Conservation (phyloP, 108 stramenopile genomes). For the Skeletonema menzelii region DNA sequence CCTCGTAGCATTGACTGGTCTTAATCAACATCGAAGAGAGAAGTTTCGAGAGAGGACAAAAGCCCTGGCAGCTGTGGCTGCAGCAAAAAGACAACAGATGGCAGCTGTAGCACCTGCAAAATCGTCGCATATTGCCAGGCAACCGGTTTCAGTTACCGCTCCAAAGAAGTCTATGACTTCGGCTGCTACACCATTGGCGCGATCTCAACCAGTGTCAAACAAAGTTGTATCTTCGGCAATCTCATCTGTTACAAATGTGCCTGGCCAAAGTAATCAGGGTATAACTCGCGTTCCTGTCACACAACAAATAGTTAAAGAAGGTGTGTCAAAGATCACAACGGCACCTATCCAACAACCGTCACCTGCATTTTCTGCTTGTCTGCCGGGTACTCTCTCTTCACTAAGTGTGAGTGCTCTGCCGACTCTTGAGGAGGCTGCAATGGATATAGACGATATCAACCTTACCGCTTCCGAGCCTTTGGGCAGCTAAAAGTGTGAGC, state of each 20-base stretch:
- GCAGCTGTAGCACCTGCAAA: constrained; percentile 7
- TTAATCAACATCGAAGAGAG: constrained; percentile 64
- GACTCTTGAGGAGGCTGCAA: constrained; percentile 18
- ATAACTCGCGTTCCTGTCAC: not conserved
- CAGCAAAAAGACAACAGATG: constrained; percentile 17
- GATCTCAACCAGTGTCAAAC: not conserved
- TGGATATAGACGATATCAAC: constrained; percentile 12
- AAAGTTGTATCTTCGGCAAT: constrained; percentile 2
- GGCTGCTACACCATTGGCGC: not conserved
- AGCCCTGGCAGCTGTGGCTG: constrained; percentile 27
- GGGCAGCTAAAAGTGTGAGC: not conserved
- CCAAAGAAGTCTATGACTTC: not conserved
- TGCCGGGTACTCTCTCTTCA: constrained; percentile 1
- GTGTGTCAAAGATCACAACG: not conserved
- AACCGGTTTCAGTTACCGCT: constrained; percentile 1
- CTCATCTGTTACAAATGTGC: not conserved
- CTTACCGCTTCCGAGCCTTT: not conserved
- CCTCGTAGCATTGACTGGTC: constrained; percentile 53
- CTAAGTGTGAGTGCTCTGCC: constrained; percentile 19
- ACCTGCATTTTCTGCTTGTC: constrained; percentile 8
- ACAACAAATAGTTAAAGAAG: not conserved
- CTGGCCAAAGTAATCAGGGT: not conserved
- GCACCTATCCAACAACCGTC: constrained; percentile 4
- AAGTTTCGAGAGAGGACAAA: constrained; percentile 43
- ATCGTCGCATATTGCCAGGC: not conserved